Conservation (phyloP, 257 asterid species). For the Coffea canephora region DNA sequence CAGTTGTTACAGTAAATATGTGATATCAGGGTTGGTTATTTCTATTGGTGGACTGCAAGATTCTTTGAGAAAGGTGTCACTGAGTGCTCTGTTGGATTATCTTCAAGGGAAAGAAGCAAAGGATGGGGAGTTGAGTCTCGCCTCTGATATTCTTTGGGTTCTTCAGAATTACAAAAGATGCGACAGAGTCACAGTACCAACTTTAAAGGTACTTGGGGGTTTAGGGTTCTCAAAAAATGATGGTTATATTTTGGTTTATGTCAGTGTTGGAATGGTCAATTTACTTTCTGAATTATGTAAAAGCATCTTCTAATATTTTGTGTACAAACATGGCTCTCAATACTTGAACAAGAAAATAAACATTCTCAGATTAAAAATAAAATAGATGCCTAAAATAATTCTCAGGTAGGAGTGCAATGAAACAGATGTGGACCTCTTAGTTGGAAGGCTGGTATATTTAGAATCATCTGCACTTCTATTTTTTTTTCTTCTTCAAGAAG, state of each 20-base stretch:
- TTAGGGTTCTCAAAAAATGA: neutral
- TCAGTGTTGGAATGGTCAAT: neutral
- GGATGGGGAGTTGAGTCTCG: slow-evolving; percentile 49
- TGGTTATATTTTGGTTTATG: neutral
- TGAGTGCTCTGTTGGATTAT: slow-evolving; percentile 69
- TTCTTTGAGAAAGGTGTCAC: slow-evolving; percentile 73
- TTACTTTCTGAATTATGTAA: neutral
- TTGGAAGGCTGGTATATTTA: neutral
- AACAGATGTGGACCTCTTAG: neutral
- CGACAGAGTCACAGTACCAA: slow-evolving; percentile 77
- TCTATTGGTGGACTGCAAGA: slow-evolving; percentile 95
- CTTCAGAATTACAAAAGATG: slow-evolving; percentile 64
- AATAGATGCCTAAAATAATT: neutral
- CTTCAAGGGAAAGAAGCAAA: slow-evolving; percentile 50
- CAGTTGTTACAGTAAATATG: slow-evolving; percentile 67
- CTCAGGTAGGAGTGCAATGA: neutral
- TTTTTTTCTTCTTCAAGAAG: neutral
- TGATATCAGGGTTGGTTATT: slow-evolving; percentile 77
- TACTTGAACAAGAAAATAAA: neutral
- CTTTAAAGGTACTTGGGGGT: slow-evolving; percentile 67
- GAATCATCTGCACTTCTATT: neutral
- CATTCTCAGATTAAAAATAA: no score
- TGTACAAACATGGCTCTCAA: neutral
- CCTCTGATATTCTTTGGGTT: slow-evolving; percentile 78
- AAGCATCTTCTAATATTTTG: neutral